These are phyloP conservation scores for Apiospora rasikravindrae DNA, from an alignment of 2,329 filamentous ascomycete species.

Conservation along the genomic window DNA sequence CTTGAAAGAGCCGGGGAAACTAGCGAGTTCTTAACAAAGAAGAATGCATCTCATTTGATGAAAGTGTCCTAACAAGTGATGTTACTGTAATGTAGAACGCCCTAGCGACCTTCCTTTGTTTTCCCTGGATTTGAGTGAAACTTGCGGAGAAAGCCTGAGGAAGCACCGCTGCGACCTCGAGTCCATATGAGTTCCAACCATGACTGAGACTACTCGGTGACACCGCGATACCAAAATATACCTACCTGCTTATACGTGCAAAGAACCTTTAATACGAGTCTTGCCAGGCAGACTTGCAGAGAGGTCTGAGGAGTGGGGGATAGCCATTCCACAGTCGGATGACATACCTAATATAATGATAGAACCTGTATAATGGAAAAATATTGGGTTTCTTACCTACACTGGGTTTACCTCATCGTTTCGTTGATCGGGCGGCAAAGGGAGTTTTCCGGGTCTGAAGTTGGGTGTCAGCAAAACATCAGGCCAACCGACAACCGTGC, in stretches of 20 bases:
- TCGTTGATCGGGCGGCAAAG: too few species aligned
- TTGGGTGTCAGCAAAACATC: not conserved
- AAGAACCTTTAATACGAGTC: too few species aligned
- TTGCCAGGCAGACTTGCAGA: too few species aligned
- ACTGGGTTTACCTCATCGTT: too few species aligned
- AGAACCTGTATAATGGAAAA: too few species aligned
- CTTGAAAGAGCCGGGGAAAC: not conserved
- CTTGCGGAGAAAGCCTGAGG: not conserved
- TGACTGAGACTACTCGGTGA: too few species aligned
- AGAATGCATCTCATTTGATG: too few species aligned
- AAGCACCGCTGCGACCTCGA: not conserved
- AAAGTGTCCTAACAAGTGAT: not conserved
- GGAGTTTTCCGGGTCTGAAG: not conserved
- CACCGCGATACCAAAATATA: too few species aligned
- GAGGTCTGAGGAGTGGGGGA: too few species aligned
- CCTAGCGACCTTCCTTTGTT: not conserved
- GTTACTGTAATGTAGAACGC: not conserved
- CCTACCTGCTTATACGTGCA: too few species aligned
- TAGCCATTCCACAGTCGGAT: too few species aligned
- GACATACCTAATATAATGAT: not conserved
- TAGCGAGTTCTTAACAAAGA: not conserved
- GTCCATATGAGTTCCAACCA: not conserved
- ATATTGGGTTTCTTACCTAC: too few species aligned
- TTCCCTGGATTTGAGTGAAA: not conserved
- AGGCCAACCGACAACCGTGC: not conserved